A percentile compares a stretch with the other conserved stretches of the same genome.
These are phyloP conservation scores for Helicocarpus griseus DNA, from an alignment of 2,329 filamentous ascomycete genomes.

Conservation along the genomic window DNA sequence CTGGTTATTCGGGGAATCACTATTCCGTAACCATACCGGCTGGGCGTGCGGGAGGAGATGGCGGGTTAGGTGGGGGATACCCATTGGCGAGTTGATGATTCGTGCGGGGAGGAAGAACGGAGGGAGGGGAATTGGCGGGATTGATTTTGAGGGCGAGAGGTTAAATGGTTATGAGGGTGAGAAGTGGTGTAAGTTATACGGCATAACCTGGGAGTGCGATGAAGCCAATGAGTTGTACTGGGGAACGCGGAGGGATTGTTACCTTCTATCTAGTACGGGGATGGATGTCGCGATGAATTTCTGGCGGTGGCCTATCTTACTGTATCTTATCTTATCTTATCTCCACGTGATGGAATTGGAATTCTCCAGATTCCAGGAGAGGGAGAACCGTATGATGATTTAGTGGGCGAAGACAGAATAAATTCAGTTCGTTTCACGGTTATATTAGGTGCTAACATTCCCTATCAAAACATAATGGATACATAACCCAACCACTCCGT, in stretches of 20 bases:
- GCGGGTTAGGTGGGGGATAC: constrained; percentile 48
- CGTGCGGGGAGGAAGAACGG: neutral
- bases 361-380: no score
- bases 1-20: no score
- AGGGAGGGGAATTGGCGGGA: neutral
- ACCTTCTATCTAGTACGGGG: neutral
- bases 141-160: neutral
- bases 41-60: constrained; percentile 46
- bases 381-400: no score
- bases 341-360: constrained; percentile 2
- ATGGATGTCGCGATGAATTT: neutral
- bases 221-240: no score
- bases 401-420: no score
- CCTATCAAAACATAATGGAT: no score
- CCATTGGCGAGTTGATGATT: constrained; percentile 38
- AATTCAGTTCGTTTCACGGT: no score
- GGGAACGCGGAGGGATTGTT: neutral
- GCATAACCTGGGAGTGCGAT: no score
- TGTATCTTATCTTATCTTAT: neutral
- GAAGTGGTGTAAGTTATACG: no score
- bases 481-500: no score
- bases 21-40: constrained; percentile 29
- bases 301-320: no score
- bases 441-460: no score
- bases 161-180: neutral